phyloP scores from a whole-genome alignment of 2,329 filamentous ascomycete genomes.

The Aspergillus costaricaensis region DNA sequence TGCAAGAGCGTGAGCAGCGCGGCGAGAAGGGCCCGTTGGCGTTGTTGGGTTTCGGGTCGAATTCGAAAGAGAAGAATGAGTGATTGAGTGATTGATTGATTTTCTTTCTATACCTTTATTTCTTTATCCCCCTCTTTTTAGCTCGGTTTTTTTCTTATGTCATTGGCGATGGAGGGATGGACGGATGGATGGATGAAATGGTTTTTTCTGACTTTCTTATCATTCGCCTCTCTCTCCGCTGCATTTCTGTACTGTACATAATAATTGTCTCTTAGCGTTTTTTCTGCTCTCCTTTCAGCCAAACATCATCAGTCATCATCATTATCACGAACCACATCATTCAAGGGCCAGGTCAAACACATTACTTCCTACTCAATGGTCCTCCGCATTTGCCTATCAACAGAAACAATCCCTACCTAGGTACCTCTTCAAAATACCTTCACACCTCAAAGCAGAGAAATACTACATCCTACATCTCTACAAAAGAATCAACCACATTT shows the following conservation, averaged over 20 bases:
- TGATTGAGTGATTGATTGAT: slow-evolving; percentile 1
- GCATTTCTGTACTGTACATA: background rate
- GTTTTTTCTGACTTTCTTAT: background rate
- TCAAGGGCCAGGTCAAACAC: too few relatives aligned
- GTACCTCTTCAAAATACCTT: background rate
- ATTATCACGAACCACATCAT: background rate
- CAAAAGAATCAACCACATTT: background rate
- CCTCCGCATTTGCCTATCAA: too few relatives aligned
- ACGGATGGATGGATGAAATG: background rate
- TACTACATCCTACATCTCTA: background rate
- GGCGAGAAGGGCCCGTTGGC: slow-evolving; percentile 19
- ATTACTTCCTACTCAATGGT: too few relatives aligned
- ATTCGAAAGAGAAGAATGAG: slow-evolving; percentile 21
- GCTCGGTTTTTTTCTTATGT: background rate
- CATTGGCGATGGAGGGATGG: background rate
- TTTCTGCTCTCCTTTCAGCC: background rate
- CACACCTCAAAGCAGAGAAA: background rate
- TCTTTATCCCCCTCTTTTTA: too few relatives aligned
- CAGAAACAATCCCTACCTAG: background rate
- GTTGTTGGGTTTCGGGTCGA: slow-evolving; percentile 15
- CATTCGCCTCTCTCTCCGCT: background rate
- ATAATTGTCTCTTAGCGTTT: background rate
- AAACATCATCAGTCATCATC: background rate
- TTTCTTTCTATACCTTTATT: too few relatives aligned
- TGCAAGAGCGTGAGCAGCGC: slow-evolving; percentile 22